Evolutionary conservation across 345 rosid genomes (phyloP), one percentile per base, ranked within the genome.

Genomic region (Populus ilicifolia): DNA sequence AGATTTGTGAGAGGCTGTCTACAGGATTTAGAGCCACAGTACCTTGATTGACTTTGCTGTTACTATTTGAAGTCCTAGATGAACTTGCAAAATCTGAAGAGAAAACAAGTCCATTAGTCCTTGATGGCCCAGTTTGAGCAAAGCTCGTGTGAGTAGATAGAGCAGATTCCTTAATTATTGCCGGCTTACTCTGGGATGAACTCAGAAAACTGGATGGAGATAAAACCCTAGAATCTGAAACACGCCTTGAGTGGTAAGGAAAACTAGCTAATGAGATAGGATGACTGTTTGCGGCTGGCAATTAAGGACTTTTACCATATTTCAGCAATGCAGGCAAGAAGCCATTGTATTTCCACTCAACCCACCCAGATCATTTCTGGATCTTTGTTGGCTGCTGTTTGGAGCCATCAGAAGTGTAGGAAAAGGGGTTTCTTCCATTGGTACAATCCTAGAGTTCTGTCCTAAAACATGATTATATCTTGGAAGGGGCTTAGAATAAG

Each of bases 321-420:
- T 76, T 50, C 18, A 14, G 35, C 29, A 52, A 30, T 41, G 65
- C 23, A 80, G 46, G 66, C 48, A 76, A 62, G 70, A 48, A 41
- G 79, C 82, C 82, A 80, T 69, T 43, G 82, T 75, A 48, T 75
- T 80, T 14, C 20, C 38, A 18, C 59, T 48, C n/a, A 23, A 50
- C 52, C 64, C 73, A 36, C 35, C 63, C 30, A 25, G 2, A 33
- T 25, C 63, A 29, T 29, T 61, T 69, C 73, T 79, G 36, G 54
- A 61, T 69, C 41, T 39, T 43, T 8, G 72, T 8, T 54, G 44
- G 43, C 44, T 69, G 56, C 75, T 75, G 29, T 59, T 64, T 41
- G 80, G 46, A 21, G 76, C 80, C 68, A 43, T 16, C 36, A 66
- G 73, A 25, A 80, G 77, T 41, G 80, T 77, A 10, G 83, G 83